Evolutionary conservation across 805 yeast genomes (phyloP), one percentile per base, ranked within the genome.

Genomic region (Vanderwaltozyma polyspora): DNA sequence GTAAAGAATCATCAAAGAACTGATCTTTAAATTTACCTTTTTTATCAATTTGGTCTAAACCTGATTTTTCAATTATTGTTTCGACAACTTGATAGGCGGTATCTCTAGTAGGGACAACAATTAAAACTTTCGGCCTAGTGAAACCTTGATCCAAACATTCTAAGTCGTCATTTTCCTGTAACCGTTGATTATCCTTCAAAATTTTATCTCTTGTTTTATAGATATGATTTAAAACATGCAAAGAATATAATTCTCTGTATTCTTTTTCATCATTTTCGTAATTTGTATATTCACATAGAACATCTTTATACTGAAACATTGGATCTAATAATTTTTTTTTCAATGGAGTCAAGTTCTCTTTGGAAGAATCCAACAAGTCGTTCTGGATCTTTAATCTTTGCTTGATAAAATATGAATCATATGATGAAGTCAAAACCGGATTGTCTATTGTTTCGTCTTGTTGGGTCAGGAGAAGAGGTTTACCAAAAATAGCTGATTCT

Each of bases 131-230:
- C 1, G 98, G 94, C 41, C 97, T 69, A 0, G 95, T 87, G 55
- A 85, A 91, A 19, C 98, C 97, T 57, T 91, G 97, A 55, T 91
- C 98, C 36, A 94, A 64, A 43, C 70, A 67, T 47, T 84, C 93
- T 10, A 72, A 72, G 33, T 67, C 72, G 18, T 63, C 62, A 38
- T 62, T 51, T 36, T 67, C 55, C 34, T 58, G 61, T n/a, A 63
- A 31, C 45, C 73, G 74, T 32, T 72, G 70, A 45, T 79, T 85
- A 60, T 91, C 79, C 52, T 80, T 81, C 45, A 89, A 47, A 13
- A 89, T 71, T n/a, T 76, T 62, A 56, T 86, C 96, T 50, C 95
- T 70, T 0, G 96, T 84, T 58, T 87, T 86, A 60, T 66, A 72
- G 22, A 91, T 60, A 55, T 89, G 98, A 49, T 91, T 89, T 35